Evolutionary conservation across 2,329 filamentous ascomycete genomes (phyloP).

Genomic region (Pestalotiopsis sp.): DNA sequence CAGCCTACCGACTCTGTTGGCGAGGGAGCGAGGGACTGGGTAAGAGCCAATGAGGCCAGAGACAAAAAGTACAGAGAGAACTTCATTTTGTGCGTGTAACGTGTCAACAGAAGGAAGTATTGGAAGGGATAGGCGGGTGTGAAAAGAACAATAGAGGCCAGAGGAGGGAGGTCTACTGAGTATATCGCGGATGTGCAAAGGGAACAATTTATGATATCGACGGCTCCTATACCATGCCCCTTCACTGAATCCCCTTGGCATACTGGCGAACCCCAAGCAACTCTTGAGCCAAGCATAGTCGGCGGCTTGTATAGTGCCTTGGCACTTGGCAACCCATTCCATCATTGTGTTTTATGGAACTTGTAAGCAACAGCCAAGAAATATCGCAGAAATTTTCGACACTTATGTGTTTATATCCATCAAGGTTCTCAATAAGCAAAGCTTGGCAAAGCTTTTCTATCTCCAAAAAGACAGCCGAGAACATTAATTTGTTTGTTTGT

Average conservation of each 20-base stretch:
- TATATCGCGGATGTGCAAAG: neutral
- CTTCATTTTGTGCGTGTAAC: neutral
- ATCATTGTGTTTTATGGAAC: neutral
- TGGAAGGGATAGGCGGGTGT: neutral
- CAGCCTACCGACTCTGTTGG: conserved; percentile 37
- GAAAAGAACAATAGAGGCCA: neutral
- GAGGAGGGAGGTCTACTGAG: too few relatives aligned
- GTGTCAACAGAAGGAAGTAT: neutral
- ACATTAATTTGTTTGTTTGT: too few relatives aligned
- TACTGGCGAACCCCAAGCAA: neutral
- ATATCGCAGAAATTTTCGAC: neutral
- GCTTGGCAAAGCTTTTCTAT: neutral
- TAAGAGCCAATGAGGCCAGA: neutral
- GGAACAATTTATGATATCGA: neutral
- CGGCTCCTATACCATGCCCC: neutral
- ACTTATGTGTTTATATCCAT: neutral
- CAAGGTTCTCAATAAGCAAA: neutral
- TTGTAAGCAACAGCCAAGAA: neutral
- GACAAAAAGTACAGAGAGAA: neutral
- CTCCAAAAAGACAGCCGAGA: neutral
- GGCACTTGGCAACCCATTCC: neutral
- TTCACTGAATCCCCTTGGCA: neutral
- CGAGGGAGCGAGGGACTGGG: conserved; percentile 10
- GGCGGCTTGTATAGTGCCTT: conserved; percentile 11
- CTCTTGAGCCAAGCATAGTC: neutral